A percentile compares a stretch with the other conserved stretches of the same genome.
These are phyloP conservation scores for Beauveria brongniartii DNA, from an alignment of 2,329 filamentous ascomycete genomes.

Conservation along the genomic window DNA sequence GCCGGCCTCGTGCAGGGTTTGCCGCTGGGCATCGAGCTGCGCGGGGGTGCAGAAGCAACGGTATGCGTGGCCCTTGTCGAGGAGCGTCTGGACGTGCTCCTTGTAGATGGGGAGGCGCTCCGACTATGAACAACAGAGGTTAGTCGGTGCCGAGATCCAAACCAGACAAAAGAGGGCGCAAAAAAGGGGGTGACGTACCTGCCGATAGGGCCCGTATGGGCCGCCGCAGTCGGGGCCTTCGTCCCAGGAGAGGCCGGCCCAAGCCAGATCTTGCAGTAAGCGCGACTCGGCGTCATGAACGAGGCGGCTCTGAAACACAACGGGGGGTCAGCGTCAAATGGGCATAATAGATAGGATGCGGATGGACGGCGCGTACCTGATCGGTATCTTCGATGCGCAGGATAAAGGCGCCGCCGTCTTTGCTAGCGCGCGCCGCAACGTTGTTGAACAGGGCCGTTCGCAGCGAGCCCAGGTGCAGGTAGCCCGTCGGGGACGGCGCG, in stretches of 20 bases:
- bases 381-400: conserved; percentile 94
- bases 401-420: conserved; percentile 70
- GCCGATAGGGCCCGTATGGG: conserved; percentile 75
- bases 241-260: conserved; percentile 88
- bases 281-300: conserved; percentile 71
- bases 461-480: conserved; percentile 84
- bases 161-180: too few species aligned
- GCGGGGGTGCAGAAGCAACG: conserved; percentile 83
- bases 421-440: conserved; percentile 73
- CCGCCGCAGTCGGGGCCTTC: conserved; percentile 84
- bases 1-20: conserved; percentile 47
- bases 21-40: conserved; percentile 59
- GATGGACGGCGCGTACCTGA: conserved; percentile 46
- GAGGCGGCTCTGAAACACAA: conserved; percentile 59
- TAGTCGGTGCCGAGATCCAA: too few species aligned
- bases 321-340: neutral
- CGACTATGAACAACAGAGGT: conserved; percentile 44
- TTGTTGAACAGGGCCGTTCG: conserved; percentile 95
- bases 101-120: conserved; percentile 68
- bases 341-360: conserved; percentile 9
- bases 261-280: conserved; percentile 71
- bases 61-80: conserved; percentile 70
- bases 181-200: conserved; percentile 41
- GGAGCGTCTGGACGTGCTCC: conserved; percentile 58
- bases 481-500: conserved; percentile 90